Percentiles rank a stretch among this genome's conserved stretches.
Evolutionary conservation across 2,329 filamentous ascomycete species (phyloP).

Genomic region (Annulohypoxylon truncatum): DNA sequence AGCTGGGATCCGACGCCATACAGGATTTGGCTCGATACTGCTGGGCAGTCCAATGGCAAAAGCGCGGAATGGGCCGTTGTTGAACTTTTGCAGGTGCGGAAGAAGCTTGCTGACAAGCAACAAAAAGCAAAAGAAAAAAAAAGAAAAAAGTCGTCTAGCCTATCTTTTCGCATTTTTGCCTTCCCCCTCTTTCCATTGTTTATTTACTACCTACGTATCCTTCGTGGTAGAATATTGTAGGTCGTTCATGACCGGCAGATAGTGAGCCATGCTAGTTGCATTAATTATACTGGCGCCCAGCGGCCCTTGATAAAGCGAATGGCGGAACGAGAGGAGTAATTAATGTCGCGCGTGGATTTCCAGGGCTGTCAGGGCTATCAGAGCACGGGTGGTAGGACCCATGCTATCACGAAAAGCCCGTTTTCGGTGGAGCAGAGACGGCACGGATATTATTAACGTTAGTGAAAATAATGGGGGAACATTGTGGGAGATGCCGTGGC

Average conservation of each 20-base stretch:
- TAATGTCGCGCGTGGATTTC: conserved; percentile 33
- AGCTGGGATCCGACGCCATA: conserved; percentile 39
- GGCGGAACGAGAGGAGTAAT: conserved; percentile 28
- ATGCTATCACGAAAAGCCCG: conserved; percentile 36
- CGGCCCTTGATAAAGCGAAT: conserved; percentile 27
- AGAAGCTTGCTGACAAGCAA: conserved; percentile 25
- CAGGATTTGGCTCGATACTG: conserved; percentile 32
- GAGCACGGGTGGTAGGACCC: conserved; percentile 26
- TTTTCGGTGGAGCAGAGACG: conserved; percentile 43
- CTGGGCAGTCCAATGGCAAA: conserved; percentile 31
- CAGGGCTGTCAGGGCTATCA: conserved; percentile 21
- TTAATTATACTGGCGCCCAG: conserved; percentile 23
- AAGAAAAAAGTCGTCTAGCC: conserved; percentile 14
- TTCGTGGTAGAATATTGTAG: conserved; percentile 23
- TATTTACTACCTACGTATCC: conserved; percentile 12
- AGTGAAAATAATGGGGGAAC: conserved; percentile 39
- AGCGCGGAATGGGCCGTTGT: conserved; percentile 17
- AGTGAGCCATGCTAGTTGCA: conserved; percentile 27
- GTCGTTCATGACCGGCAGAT: conserved; percentile 31
- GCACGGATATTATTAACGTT: conserved; percentile 48
- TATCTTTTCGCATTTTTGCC: neutral
- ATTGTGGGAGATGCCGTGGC: conserved; percentile 44
- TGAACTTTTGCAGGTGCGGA: conserved; percentile 24
- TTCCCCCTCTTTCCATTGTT: conserved; percentile 11
- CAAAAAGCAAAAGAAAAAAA: conserved; percentile 18